phyloP scores from a whole-genome alignment of 2,329 filamentous ascomycete species.

The Xylaria polymorpha region DNA sequence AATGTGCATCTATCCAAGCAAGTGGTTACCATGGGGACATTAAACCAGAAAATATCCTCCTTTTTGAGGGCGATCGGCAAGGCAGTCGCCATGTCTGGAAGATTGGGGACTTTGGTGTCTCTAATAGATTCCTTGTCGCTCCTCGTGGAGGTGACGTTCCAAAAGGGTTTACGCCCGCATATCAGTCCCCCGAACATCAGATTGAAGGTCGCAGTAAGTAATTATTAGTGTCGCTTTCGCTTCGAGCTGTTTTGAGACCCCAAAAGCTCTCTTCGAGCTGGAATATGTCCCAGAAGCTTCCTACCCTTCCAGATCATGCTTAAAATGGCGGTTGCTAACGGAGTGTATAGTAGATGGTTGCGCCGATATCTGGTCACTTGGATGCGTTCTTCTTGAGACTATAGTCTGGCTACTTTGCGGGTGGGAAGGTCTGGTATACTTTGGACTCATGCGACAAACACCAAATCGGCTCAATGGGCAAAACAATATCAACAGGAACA shows the following conservation, averaged over 20 bases:
- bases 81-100: constrained; percentile 4
- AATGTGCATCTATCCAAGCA: not conserved
- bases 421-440: not conserved
- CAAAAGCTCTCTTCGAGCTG: not conserved
- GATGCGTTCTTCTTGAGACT: constrained; percentile 8
- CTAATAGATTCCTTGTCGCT: constrained; percentile 5
- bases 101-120: constrained; percentile 15
- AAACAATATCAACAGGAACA: not conserved
- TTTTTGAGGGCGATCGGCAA: constrained; percentile 10
- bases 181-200: constrained; percentile 12
- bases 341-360: not conserved
- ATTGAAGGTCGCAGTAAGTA: constrained; percentile 14
- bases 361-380: constrained; percentile 12
- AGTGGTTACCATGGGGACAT: constrained; percentile 7
- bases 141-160: not conserved
- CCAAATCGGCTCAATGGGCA: not conserved
- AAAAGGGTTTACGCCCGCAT: not conserved
- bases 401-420: constrained; percentile 2
- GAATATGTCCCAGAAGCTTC: not conserved
- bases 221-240: not conserved
- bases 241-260: not conserved
- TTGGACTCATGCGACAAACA: not conserved
- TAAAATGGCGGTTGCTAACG: not conserved
- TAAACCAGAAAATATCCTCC: constrained; percentile 11
- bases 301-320: not conserved